These are phyloP conservation scores for Colletotrichum nymphaeae DNA, from an alignment of 2,329 filamentous ascomycete species.

Conservation along the genomic window DNA sequence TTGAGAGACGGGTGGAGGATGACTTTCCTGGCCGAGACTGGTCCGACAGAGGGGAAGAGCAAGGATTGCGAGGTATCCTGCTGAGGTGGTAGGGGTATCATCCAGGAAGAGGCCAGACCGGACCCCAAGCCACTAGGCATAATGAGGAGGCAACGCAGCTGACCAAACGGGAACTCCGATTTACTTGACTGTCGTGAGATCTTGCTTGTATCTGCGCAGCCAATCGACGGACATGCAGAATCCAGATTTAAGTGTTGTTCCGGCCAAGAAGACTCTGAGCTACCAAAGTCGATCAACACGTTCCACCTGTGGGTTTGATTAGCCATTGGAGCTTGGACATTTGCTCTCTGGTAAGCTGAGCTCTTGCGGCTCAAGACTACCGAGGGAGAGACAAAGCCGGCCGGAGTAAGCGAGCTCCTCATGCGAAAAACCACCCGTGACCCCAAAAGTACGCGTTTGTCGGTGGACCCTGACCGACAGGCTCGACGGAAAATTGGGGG, in stretches of 20 bases:
- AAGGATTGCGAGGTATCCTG: conserved; percentile 24
- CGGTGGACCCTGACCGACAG: not conserved
- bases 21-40: conserved; percentile 17
- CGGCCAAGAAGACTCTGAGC: not conserved
- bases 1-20: conserved; percentile 16
- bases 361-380: not conserved
- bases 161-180: not conserved
- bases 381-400: not conserved
- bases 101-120: conserved; percentile 9
- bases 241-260: not conserved
- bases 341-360: not conserved
- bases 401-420: not conserved
- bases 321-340: not conserved
- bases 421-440: not conserved
- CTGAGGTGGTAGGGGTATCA: conserved; percentile 19
- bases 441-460: not conserved
- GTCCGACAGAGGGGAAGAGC: conserved; percentile 12
- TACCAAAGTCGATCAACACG: not conserved
- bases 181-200: not conserved
- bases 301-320: not conserved
- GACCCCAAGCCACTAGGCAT: conserved; percentile 16
- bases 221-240: not conserved
- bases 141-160: conserved; percentile 12
- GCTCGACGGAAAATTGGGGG: not conserved
- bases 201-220: not conserved